A percentile compares a stretch with the other conserved stretches of the same genome.
Conservation (phyloP, 2,329 filamentous ascomycete species). For the Pseudogymnoascus sp. region DNA sequence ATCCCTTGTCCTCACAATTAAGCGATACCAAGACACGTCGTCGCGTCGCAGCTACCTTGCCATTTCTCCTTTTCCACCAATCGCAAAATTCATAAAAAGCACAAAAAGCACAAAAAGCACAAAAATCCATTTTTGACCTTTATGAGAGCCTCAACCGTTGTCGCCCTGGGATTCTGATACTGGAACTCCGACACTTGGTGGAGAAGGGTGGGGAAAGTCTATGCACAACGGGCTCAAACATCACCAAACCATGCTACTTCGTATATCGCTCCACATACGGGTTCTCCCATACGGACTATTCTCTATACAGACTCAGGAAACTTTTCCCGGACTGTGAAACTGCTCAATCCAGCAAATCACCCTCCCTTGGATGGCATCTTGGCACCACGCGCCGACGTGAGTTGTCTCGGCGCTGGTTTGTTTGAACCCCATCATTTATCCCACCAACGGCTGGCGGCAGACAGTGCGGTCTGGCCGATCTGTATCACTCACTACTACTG, state of each 20-base stretch:
- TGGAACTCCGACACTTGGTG: not conserved
- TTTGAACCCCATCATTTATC: slow-evolving; percentile 4
- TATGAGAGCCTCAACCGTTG: not conserved
- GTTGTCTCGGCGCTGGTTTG: not conserved
- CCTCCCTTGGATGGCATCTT: not conserved
- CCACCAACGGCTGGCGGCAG: not conserved
- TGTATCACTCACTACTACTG: not conserved
- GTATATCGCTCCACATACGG: not conserved
- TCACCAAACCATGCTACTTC: not conserved
- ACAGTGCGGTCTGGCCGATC: not conserved
- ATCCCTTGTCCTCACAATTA: not conserved
- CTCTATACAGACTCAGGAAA: not conserved
- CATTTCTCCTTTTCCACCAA: not conserved
- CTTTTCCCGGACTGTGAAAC: not conserved
- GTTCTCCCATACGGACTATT: not conserved
- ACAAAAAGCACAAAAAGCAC: not conserved
- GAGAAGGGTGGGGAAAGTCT: not conserved
- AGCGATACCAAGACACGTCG: not conserved
- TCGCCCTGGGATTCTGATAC: not conserved
- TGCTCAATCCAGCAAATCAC: not conserved
- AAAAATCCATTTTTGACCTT: not conserved
- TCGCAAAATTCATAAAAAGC: not conserved
- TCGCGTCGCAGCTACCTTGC: not conserved
- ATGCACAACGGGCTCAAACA: not conserved
- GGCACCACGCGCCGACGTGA: not conserved